Evolutionary conservation across 306 rosid genomes (phyloP).

Genomic region (Abrus precatorius): DNA sequence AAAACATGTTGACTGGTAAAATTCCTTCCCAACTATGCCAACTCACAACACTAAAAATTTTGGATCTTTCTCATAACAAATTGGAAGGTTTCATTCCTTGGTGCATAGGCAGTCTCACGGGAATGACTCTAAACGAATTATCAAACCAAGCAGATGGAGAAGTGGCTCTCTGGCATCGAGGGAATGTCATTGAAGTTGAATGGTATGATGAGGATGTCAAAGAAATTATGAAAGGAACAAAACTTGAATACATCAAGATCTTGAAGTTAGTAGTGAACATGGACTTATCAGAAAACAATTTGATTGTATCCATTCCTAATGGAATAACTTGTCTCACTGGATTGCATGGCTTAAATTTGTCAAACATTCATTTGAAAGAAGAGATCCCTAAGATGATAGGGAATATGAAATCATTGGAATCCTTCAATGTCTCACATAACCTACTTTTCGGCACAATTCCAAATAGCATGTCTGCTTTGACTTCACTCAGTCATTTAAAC

Average conservation of each 20-base stretch:
- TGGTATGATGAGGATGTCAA: neutral
- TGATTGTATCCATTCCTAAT: slow-evolving; percentile 28
- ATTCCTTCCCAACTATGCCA: slow-evolving; percentile 46
- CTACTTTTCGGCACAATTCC: slow-evolving; percentile 45
- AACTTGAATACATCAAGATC: slow-evolving; percentile 15
- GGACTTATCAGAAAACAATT: slow-evolving; percentile 41
- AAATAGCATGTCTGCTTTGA: slow-evolving; percentile 15
- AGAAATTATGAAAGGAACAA: slow-evolving; percentile 28
- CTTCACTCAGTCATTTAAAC: slow-evolving; percentile 18
- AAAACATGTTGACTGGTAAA: slow-evolving; percentile 18
- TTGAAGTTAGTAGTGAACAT: neutral
- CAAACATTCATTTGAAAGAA: slow-evolving; percentile 40
- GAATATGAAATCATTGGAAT: slow-evolving; percentile 34
- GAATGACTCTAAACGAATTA: slow-evolving; percentile 7
- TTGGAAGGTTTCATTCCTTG: slow-evolving; percentile 38
- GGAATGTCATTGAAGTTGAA: too few relatives aligned
- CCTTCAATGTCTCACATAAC: slow-evolving; percentile 40
- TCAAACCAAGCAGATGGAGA: neutral
- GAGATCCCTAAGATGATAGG: slow-evolving; percentile 30
- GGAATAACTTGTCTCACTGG: slow-evolving; percentile 11
- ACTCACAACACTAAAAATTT: neutral
- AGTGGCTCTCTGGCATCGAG: neutral
- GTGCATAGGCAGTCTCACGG: slow-evolving; percentile 30
- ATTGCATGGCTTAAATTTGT: slow-evolving; percentile 18
- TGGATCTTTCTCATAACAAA: slow-evolving; percentile 34